phyloP scores from a whole-genome alignment of 306 rosid species.

The Mimosa pudica region DNA sequence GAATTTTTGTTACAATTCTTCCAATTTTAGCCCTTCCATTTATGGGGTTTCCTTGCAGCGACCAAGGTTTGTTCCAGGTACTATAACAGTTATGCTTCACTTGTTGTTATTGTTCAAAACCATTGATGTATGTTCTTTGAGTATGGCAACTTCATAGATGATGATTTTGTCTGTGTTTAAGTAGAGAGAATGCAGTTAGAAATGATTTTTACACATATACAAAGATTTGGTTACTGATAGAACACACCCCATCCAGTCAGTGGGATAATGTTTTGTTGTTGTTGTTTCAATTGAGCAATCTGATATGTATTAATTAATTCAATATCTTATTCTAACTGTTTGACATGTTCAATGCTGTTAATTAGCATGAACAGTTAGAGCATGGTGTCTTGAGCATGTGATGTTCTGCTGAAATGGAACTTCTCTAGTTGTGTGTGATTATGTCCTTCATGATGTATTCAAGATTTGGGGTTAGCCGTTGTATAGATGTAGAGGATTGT shows the following conservation, averaged over 20 bases:
- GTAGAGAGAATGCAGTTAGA: neutral
- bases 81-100: constrained; percentile 22
- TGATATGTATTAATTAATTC: neutral
- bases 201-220: neutral
- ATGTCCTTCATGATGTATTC: neutral
- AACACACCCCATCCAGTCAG: too few relatives aligned
- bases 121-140: neutral
- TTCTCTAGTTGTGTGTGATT: neutral
- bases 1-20: constrained; percentile 72
- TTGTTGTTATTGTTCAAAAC: neutral
- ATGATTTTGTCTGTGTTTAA: neutral
- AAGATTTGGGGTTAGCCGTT: neutral
- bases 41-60: constrained; percentile 88
- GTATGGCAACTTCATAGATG: neutral
- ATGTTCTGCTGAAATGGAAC: constrained; percentile 14
- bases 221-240: too few relatives aligned
- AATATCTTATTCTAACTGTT: neutral
- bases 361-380: constrained; percentile 8
- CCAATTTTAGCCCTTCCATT: constrained; percentile 75
- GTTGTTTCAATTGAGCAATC: neutral
- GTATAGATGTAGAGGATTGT: neutral
- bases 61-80: constrained; percentile 99
- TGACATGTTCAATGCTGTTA: neutral
- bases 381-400: neutral
- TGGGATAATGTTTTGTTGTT: too few relatives aligned